Evolutionary conservation across 148 eudicot species (phyloP), one percentile per base, ranked within the genome.

Genomic region (Drosera capensis): DNA sequence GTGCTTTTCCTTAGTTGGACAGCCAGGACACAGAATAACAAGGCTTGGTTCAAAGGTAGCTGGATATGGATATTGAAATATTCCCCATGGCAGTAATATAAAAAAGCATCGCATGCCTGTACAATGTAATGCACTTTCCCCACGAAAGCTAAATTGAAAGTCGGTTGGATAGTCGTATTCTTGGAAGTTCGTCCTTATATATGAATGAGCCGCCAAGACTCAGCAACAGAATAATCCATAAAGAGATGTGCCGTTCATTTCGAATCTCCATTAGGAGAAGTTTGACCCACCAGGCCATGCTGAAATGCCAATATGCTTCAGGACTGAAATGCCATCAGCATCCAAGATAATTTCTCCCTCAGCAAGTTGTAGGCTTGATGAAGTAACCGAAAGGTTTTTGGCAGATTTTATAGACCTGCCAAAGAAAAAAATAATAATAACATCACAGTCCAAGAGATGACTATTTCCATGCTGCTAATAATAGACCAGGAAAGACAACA

Each of bases 251-350:
- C n/a, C 5, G 14, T 34, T 34, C 38, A 34, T 11, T 34, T 15
- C 6, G 14, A 34, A 11, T 15, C 38, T 34, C 38, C 38, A 34
- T 34, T 11, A 28, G 31, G 11, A 28, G 31, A 25, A 42, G 24
- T 17, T 6, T 16, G 56, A 52, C 74, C 73, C 50, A 84, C 88
- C 88, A 67, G 85, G 94, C 94, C 94, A 84, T 54, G 82, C 82
- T 46, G 94, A 79, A 35, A 79, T 74, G 38, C 94, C 94, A 56
- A 74, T 43, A 65, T 80, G 94, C 49, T 84, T 77, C 66, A 79
- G 60, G 60, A 84, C 78, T 45, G 85, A 79, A 22, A 75, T 71
- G 23, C 94, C 94, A 56, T 80, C 94, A 64, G 74, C 68, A 48
- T 84, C 88, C 58, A 84, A 58, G 40, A 80, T 60, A 58, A 77